A percentile compares a stretch with the other conserved stretches of the same genome.
Evolutionary conservation across 176 grass and related monocot genomes (phyloP).

Genomic region (Stipa capillata): DNA sequence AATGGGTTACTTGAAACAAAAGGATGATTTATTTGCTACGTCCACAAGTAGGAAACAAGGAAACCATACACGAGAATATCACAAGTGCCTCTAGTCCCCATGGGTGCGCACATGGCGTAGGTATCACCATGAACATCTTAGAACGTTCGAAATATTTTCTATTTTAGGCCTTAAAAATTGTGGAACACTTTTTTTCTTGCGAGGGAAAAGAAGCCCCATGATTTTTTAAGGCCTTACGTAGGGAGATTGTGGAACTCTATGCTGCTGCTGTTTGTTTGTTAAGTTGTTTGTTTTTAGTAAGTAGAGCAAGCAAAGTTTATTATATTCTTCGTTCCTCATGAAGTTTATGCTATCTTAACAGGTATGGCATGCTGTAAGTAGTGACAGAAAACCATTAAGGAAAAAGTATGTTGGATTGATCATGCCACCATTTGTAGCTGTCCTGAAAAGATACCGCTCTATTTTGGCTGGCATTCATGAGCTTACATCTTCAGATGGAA

Average conservation of each 20-base stretch:
- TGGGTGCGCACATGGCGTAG: too few relatives aligned
- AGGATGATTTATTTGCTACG: too few relatives aligned
- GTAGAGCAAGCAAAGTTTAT: conserved; percentile 7
- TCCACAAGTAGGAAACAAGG: too few relatives aligned
- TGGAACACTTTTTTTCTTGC: neutral
- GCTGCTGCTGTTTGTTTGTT: neutral
- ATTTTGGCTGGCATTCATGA: conserved; percentile 83
- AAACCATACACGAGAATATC: too few relatives aligned
- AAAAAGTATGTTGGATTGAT: conserved; percentile 85
- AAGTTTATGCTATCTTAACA: conserved; percentile 39
- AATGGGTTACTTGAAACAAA: too few relatives aligned
- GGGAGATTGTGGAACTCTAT: neutral
- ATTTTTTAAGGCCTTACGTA: neutral
- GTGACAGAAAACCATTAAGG: conserved; percentile 66
- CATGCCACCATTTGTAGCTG: conserved; percentile 74
- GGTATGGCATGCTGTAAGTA: conserved; percentile 90
- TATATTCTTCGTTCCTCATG: conserved; percentile 21
- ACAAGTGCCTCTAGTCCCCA: too few relatives aligned
- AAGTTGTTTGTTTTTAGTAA: conserved; percentile 9
- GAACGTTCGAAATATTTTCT: conserved; percentile 1
- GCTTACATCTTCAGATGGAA: conserved; percentile 66
- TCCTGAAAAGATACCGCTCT: conserved; percentile 75
- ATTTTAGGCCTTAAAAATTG: neutral
- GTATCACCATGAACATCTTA: too few relatives aligned
- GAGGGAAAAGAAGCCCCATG: neutral